phyloP scores from a whole-genome alignment of 106 monocot species.

The Gastrodia elata region DNA sequence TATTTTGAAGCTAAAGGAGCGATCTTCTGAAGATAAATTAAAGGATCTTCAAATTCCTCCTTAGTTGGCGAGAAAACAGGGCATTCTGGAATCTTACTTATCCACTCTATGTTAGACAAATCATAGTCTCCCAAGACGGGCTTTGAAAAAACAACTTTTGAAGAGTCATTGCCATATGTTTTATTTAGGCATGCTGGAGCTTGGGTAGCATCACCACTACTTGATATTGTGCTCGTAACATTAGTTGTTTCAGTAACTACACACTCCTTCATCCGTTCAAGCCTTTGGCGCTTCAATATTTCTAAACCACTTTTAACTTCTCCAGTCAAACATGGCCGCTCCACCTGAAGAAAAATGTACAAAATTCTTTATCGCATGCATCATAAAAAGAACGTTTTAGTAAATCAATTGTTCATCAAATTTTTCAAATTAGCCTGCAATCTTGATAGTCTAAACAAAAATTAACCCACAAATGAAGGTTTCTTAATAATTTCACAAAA shows the following conservation, averaged over 20 bases:
- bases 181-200: constrained; percentile 27
- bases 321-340: constrained; percentile 45
- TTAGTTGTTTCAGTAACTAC: constrained; percentile 16
- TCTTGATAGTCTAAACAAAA: too few relatives aligned
- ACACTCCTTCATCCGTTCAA: constrained; percentile 25
- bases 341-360: constrained; percentile 51
- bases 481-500: too few relatives aligned
- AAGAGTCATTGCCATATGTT: constrained; percentile 8
- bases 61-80: constrained; percentile 78
- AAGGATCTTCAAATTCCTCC: constrained; percentile 84
- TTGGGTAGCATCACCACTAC: constrained; percentile 56
- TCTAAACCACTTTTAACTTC: constrained; percentile 55
- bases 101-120: constrained; percentile 75
- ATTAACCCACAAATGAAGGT: too few relatives aligned
- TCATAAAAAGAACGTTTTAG: not conserved
- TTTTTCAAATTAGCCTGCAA: too few relatives aligned
- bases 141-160: constrained; percentile 41
- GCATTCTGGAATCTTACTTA: constrained; percentile 78
- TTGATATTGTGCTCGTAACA: constrained; percentile 27
- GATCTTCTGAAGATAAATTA: constrained; percentile 66
- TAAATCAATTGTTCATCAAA: too few relatives aligned
- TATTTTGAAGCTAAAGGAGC: constrained; percentile 66
- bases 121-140: constrained; percentile 46
- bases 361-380: too few relatives aligned
- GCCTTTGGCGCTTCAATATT: constrained; percentile 47